Conservation (phyloP, 2,329 filamentous ascomycete genomes). For the Didymella lethalis region DNA sequence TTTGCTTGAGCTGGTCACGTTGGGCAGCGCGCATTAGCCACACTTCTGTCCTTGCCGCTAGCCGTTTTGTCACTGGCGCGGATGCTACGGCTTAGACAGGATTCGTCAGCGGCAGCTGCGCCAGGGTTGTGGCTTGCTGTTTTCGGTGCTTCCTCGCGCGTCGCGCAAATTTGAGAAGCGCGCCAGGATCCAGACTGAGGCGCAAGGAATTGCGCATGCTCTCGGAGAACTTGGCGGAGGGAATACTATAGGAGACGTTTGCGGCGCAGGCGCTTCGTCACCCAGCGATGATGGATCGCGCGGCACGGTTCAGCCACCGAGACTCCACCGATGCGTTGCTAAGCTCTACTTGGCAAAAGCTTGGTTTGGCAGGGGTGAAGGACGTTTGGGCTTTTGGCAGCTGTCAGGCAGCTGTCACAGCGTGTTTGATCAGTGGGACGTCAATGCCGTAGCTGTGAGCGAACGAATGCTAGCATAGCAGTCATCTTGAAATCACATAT, state of each 20-base stretch:
- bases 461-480: not conserved
- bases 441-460: not conserved
- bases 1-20: conserved; percentile 7
- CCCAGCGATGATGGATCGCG: not conserved
- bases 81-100: conserved; percentile 7
- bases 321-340: conserved; percentile 19
- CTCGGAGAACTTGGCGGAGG: not conserved
- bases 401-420: conserved; percentile 15
- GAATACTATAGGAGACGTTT: not conserved
- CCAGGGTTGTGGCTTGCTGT: conserved; percentile 9
- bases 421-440: not conserved
- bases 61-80: conserved; percentile 19
- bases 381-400: not conserved
- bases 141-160: not conserved
- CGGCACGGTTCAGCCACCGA: conserved; percentile 3
- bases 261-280: conserved; percentile 16
- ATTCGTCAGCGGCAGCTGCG: conserved; percentile 24
- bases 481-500: not conserved
- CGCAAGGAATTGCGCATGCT: not conserved
- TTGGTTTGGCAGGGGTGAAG: conserved; percentile 22
- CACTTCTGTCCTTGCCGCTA: conserved; percentile 9
- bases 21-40: conserved; percentile 19
- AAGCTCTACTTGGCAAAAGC: conserved; percentile 37
- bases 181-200: not conserved
- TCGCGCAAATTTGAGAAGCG: not conserved